Evolutionary conservation across 176 grass and related monocot genomes (phyloP).

Genomic region (Cenchrus purpureus): DNA sequence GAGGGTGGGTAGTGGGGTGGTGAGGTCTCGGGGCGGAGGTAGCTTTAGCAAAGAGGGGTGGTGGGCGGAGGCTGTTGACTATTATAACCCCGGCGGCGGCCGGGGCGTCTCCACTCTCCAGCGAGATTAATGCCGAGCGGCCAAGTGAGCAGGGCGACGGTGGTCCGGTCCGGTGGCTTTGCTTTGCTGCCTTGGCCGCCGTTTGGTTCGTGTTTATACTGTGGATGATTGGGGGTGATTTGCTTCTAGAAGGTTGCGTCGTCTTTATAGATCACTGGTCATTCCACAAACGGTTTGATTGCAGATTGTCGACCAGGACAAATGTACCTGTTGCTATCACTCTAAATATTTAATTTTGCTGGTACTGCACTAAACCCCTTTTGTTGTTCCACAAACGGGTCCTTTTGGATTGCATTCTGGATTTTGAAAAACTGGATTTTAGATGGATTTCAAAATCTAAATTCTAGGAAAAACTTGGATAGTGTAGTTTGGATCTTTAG

Average conservation of each 20-base stretch:
- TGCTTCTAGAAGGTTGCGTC: constrained; percentile 19
- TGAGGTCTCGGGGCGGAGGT: background rate
- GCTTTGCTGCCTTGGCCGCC: background rate
- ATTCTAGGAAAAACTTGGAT: no score
- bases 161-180: background rate
- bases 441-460: no score
- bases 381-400: no score
- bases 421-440: no score
- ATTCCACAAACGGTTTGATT: background rate
- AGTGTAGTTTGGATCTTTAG: no score
- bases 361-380: no score
- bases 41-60: background rate
- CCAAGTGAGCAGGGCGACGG: background rate
- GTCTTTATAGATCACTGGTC: background rate
- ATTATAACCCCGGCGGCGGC: constrained; percentile 31
- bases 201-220: background rate
- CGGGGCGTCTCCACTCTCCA: background rate
- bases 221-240: background rate
- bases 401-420: no score
- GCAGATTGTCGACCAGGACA: background rate
- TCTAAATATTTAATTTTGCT: background rate
- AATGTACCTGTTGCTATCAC: background rate
- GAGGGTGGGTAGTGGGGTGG: background rate
- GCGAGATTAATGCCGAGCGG: background rate
- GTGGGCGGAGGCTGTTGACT: constrained; percentile 27